phyloP scores from a whole-genome alignment of 768 basidiomycete genomes.

The Cyathus striatus region DNA sequence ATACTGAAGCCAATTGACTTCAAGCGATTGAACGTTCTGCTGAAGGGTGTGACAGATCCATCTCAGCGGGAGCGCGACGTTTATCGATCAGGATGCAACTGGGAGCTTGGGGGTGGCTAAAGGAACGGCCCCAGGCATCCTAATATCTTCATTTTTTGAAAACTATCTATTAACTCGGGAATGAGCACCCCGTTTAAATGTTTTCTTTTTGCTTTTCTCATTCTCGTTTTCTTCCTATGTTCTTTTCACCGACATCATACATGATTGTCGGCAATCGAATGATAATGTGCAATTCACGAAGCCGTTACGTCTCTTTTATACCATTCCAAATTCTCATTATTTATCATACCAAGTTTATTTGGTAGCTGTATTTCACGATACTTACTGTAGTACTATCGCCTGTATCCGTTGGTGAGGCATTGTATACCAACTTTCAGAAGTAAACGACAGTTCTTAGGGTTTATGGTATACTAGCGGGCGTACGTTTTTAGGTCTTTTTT shows the following conservation, averaged over 20 bases:
- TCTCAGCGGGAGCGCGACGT: conserved; percentile 46
- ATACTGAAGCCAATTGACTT: conserved; percentile 82
- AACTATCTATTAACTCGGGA: too few relatives aligned
- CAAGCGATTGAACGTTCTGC: conserved; percentile 51
- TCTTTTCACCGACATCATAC: neutral
- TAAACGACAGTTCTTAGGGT: too few relatives aligned
- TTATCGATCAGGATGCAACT: conserved; percentile 45
- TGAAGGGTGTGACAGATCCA: conserved; percentile 55
- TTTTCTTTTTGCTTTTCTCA: neutral
- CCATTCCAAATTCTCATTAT: too few relatives aligned
- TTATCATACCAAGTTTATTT: too few relatives aligned
- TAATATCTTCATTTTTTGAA: too few relatives aligned
- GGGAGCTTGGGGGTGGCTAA: conserved; percentile 63
- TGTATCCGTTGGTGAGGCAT: too few relatives aligned
- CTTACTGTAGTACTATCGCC: too few relatives aligned
- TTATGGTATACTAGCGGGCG: too few relatives aligned
- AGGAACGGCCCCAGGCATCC: conserved; percentile 2
- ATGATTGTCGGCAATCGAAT: neutral
- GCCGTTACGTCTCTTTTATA: too few relatives aligned
- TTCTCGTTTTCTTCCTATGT: neutral
- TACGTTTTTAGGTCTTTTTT: too few relatives aligned
- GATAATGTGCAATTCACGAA: neutral
- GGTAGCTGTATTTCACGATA: too few relatives aligned
- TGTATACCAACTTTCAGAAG: too few relatives aligned
- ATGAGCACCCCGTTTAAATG: neutral